Conservation (phyloP, 192 early-diverging fungal genomes). For the Entomortierella chlamydospora region DNA sequence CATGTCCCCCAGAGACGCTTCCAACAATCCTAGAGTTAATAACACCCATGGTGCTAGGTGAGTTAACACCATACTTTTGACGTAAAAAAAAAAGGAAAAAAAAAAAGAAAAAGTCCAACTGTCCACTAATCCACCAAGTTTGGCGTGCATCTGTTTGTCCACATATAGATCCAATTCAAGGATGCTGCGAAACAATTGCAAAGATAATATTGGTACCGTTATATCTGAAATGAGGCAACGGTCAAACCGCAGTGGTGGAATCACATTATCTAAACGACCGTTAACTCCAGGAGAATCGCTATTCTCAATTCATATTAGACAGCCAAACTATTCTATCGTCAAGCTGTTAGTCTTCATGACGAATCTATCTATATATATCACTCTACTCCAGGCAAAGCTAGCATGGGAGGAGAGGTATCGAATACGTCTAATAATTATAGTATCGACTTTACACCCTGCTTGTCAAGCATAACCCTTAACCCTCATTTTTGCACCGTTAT, state of each 20-base stretch:
- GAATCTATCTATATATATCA: slow-evolving; percentile 32
- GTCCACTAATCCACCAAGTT: no score
- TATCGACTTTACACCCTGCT: background rate
- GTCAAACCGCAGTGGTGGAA: background rate
- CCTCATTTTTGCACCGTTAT: slow-evolving; percentile 2
- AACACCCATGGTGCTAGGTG: slow-evolving; percentile 44
- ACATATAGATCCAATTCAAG: slow-evolving; percentile 33
- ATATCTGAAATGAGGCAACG: background rate
- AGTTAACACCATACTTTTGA: no score
- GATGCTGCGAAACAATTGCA: slow-evolving; percentile 30
- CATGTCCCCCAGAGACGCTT: slow-evolving; percentile 22
- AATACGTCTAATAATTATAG: background rate
- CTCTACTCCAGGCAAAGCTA: slow-evolving; percentile 32
- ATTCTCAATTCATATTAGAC: slow-evolving; percentile 12
- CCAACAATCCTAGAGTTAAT: slow-evolving; percentile 23
- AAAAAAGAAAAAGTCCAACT: no score
- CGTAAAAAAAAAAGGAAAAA: no score
- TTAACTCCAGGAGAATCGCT: background rate
- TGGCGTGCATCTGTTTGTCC: no score
- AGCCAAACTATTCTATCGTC: slow-evolving; percentile 46
- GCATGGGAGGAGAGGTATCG: slow-evolving; percentile 28
- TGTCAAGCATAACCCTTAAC: background rate
- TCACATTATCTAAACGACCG: slow-evolving; percentile 1
- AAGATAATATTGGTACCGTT: slow-evolving; percentile 31
- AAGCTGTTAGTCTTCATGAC: slow-evolving; percentile 34